Percentiles rank a stretch among this genome's conserved stretches.
Conservation (phyloP, 306 rosid genomes). For the Argentina anserina region DNA sequence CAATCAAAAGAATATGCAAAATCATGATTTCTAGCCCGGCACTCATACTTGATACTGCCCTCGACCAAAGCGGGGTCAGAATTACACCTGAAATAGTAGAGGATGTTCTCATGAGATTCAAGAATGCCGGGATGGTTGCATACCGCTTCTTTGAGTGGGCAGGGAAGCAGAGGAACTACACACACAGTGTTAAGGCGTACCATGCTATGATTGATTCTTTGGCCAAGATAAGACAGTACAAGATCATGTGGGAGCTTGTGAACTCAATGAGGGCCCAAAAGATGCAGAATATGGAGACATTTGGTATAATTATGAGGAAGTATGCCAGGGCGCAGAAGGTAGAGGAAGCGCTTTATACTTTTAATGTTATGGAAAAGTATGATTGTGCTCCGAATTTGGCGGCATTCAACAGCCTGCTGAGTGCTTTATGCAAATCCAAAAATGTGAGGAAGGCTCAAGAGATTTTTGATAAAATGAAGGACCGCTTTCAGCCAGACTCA, state of each 20-base stretch:
- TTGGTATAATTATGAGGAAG: conserved; percentile 77
- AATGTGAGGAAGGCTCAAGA: conserved; percentile 95
- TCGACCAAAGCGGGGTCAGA: conserved; percentile 64
- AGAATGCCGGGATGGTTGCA: conserved; percentile 78
- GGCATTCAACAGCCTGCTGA: conserved; percentile 70
- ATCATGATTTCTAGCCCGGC: conserved; percentile 55
- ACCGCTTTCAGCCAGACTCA: conserved; percentile 54
- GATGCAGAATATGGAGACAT: conserved; percentile 77
- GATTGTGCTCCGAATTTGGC: conserved; percentile 53
- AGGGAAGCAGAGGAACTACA: conserved; percentile 47
- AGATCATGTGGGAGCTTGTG: conserved; percentile 84
- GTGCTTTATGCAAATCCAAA: conserved; percentile 77
- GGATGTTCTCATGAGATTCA: conserved; percentile 58
- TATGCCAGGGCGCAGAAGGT: conserved; percentile 80
- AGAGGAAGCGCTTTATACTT: conserved; percentile 75
- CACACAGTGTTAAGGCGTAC: conserved; percentile 59
- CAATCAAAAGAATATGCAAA: conserved; percentile 45
- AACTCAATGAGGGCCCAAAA: conserved; percentile 59
- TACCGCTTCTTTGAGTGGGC: conserved; percentile 86
- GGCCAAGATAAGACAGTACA: conserved; percentile 81
- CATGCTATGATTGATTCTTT: conserved; percentile 74
- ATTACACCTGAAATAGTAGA: conserved; percentile 65
- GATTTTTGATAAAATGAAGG: conserved; percentile 66
- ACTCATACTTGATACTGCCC: conserved; percentile 61
- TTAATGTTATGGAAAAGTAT: conserved; percentile 77